phyloP scores from a whole-genome alignment of 164 flowering plant genomes.

The Echeveria elegans region DNA sequence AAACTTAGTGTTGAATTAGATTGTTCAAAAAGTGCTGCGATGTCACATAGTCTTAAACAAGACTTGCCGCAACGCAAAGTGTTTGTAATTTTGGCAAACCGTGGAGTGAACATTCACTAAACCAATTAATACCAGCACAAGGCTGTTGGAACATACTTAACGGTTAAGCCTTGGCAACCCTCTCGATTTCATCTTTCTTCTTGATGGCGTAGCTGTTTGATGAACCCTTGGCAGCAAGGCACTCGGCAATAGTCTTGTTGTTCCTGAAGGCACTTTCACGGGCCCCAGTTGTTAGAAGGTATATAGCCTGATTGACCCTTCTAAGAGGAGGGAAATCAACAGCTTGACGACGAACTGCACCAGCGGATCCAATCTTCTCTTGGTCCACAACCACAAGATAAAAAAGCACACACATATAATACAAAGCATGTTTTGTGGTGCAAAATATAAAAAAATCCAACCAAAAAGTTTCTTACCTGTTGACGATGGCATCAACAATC shows the following conservation, averaged over 20 bases:
- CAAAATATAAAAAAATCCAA: too few species aligned
- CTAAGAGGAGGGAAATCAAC: not conserved
- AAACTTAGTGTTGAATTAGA: too few species aligned
- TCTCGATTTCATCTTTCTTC: not conserved
- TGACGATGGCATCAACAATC: not conserved
- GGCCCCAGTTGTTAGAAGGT: not conserved
- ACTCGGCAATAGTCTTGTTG: not conserved
- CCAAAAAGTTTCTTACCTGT: not conserved
- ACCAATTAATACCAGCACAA: not conserved
- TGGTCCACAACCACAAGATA: not conserved
- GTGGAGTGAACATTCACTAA: not conserved
- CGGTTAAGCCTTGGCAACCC: slow-evolving; percentile 1
- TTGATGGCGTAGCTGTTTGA: not conserved
- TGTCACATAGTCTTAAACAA: too few species aligned
- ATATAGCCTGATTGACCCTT: not conserved
- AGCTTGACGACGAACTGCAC: not conserved
- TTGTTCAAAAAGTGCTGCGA: too few species aligned
- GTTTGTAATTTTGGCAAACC: not conserved
- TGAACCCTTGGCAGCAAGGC: not conserved
- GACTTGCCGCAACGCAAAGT: not conserved
- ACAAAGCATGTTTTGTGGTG: not conserved
- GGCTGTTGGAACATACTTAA: not conserved
- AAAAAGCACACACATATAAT: too few species aligned
- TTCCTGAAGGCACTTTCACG: not conserved
- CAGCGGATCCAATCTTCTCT: not conserved